Percentiles rank a stretch among this genome's conserved stretches.
These are phyloP conservation scores for Macrolepiota dolichaula DNA, from an alignment of 768 basidiomycete genomes.

Conservation along the genomic window DNA sequence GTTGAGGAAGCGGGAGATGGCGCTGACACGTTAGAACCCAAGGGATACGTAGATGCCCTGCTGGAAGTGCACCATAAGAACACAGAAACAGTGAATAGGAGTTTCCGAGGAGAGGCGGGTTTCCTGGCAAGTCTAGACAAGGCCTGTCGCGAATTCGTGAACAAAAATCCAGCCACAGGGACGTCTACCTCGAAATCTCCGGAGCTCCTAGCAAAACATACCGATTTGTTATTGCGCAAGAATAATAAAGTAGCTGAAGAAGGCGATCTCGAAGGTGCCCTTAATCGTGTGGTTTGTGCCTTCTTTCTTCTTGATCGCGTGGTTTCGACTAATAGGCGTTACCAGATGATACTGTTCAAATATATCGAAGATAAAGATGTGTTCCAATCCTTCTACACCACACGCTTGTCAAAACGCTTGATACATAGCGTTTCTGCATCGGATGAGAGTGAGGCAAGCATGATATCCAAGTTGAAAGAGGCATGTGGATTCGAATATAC, in stretches of 20 bases:
- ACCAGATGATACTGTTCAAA: constrained; percentile 94
- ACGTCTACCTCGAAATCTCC: constrained; percentile 85
- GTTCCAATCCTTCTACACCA: constrained; percentile 97
- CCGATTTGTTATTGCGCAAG: constrained; percentile 86
- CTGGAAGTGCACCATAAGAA: constrained; percentile 92
- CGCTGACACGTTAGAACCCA: constrained; percentile 76
- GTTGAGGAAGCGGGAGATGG: constrained; percentile 51
- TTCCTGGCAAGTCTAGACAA: constrained; percentile 93
- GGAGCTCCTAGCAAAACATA: constrained; percentile 88
- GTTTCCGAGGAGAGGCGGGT: constrained; percentile 89
- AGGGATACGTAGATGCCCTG: constrained; percentile 90
- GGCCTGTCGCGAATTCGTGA: constrained; percentile 95
- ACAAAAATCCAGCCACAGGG: constrained; percentile 87
- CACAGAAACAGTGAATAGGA: constrained; percentile 79
- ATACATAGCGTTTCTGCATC: constrained; percentile 90
- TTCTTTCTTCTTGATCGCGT: constrained; percentile 21
- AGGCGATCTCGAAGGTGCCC: constrained; percentile 81
- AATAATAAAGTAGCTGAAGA: constrained; percentile 95
- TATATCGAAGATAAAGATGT: constrained; percentile 99
- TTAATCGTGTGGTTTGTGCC: constrained; percentile 80
- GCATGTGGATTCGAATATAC: constrained; percentile 97
- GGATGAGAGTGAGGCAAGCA: constrained; percentile 94
- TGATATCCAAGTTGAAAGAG: constrained; percentile 97
- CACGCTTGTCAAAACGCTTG: constrained; percentile 88
- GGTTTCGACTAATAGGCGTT: constrained; percentile 22